Evolutionary conservation across 2,329 filamentous ascomycete genomes (phyloP).

Genomic region (Talaromyces albobiverticillius): DNA sequence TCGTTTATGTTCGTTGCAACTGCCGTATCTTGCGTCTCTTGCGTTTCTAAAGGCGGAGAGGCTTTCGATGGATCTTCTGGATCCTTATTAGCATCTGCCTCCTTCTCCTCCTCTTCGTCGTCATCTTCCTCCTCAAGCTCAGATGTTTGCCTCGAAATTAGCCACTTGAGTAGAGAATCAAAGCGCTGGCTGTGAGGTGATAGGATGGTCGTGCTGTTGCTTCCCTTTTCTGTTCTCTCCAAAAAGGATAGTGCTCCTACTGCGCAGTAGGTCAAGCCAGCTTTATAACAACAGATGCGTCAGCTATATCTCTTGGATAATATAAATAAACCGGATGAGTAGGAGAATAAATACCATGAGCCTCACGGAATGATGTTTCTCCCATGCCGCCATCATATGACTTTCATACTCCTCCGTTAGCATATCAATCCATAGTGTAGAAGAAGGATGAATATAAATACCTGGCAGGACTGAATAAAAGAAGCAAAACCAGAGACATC

Average conservation of each 20-base stretch:
- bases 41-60: not conserved
- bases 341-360: conserved; percentile 62
- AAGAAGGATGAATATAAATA: conserved; percentile 25
- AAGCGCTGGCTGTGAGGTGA: conserved; percentile 28
- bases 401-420: conserved; percentile 46
- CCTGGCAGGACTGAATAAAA: conserved; percentile 68
- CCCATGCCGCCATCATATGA: conserved; percentile 83
- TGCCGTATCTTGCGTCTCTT: conserved; percentile 8
- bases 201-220: conserved; percentile 23
- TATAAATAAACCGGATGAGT: not conserved
- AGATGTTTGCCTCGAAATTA: conserved; percentile 63
- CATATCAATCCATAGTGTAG: conserved; percentile 18
- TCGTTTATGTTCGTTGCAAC: conserved; percentile 21
- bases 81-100: conserved; percentile 16
- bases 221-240: conserved; percentile 53
- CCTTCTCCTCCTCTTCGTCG: conserved; percentile 41
- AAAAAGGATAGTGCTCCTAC: conserved; percentile 74
- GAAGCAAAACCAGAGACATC: conserved; percentile 66
- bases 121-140: conserved; percentile 52
- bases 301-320: conserved; percentile 15
- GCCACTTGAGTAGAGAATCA: conserved; percentile 50
- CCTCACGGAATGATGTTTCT: conserved; percentile 74
- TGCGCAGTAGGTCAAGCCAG: conserved; percentile 88
- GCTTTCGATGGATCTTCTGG: not conserved
- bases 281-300: conserved; percentile 41